Base-by-base conservation (phyloP, 257 asterid genomes). In the Solanum sitiens region DNA sequence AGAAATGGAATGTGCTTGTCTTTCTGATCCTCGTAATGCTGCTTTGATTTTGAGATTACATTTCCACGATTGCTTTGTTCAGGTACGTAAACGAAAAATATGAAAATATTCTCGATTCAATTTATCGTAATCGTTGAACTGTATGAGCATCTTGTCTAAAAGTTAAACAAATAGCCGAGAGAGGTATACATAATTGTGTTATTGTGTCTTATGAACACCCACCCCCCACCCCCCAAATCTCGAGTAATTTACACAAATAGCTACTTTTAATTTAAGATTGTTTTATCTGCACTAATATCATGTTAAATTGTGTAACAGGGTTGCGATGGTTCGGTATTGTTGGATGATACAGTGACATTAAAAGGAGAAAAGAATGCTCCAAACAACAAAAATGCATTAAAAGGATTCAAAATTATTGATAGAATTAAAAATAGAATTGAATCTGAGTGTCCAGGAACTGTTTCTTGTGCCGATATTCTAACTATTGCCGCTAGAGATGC, bases 401-500 rank as follows among this genome's bases (percentile, higher is more conserved):
- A 94, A 90, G 99, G 98, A 47, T 96, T 96, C 92, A 89, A 94
- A 89, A 93, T 95, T 88, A 91, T 96, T 8, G 99, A 96, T 85
- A 90, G 89, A 88, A 93, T 96, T 67, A 96, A 96, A 89, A 95
- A 93, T 91, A 53, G 87, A 87, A 91, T 95, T 11, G 98, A 96
- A 84, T 96, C 98, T 0, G 98, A 96, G 87, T 96, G 99, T 88
- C 99, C 98, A 0, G 96, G 89, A 86, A 89, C 33, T 1, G 99
- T 96, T 42, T 95, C 98, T 84, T 96, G 99, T 91, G 96, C 98
- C 50, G 99, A 96, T 86, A 93, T 95, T 90, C 97, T 96, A 85
- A 95, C 98, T 3, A 21, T 96, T 93, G 98, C 98, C 21, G 98
- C 99, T 45, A 95, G 98, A 91, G 98, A 96, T 93, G 98, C 98